Base-by-base conservation (phyloP, 177 flowering plant genomes). In the Telopea speciosissima region DNA sequence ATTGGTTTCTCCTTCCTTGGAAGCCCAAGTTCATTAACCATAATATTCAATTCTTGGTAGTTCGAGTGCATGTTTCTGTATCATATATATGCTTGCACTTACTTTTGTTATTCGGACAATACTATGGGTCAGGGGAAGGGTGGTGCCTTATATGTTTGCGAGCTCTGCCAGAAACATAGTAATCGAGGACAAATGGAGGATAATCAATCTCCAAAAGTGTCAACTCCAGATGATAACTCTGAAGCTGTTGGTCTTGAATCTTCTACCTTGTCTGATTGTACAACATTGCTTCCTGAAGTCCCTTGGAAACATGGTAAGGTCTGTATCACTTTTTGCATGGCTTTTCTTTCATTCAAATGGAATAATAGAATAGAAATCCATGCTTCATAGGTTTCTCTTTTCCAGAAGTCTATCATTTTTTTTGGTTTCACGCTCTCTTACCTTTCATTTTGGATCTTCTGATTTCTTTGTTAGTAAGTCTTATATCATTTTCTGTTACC, bases 151-250 rank as follows among this genome's bases (percentile, higher is more conserved):
- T 92, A 89, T 81, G 80, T 79, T 45, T 92, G 97, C 73, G 97
- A 92, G 83, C 82, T 94, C 21, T 94, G 99, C 81, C 83, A 85
- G 80, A 89, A 85, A 68, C 82, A 85, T 74, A 80, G 85, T 22
- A 89, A 87, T 74, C 72, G 49, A 52, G 68, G 63, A 36, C 70
- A 68, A 14, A 54, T 8, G 58, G 78, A 78, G 65, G 72, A 73
- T 70, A 63, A 68, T 4, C 62, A 24, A 16, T 54, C 75, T 26
- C 42, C 72, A 65, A 59, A n/a, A 61, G 26, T 23, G 26, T 25
- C 80, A 23, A 61, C 72, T 19, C 28, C 66, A 10, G 65, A 28
- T 71, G 70, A 64, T 64, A 69, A 24, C 58, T 61, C 72, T 26
- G 68, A 52, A 52, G 67, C 8, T 40, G 61, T 26, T 71, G 79